Evolutionary conservation across 139 green algal genomes (phyloP), one percentile per base, ranked within the genome.

Genomic region (Deuterostichococcus epilithicus): DNA sequence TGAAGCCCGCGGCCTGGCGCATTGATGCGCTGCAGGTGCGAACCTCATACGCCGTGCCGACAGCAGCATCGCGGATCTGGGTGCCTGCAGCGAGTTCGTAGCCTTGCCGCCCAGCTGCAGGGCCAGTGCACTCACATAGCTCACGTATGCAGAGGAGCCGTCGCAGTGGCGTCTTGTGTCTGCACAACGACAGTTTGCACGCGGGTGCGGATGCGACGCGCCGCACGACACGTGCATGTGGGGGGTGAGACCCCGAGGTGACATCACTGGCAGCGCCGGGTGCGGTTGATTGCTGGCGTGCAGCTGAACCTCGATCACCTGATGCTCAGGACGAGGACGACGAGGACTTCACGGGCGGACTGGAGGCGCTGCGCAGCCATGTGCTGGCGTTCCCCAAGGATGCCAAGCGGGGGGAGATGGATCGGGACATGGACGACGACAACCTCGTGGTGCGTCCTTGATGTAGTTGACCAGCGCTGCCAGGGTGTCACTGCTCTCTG

Each of bases 1-100:
- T 91, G 80, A 91, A 92, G 86, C 91, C 91, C 10, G 87, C 90
- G 0, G 87, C 90, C 6, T 95, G 91, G 91, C 79, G 91, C 4
- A 84, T 91, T 59, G 76, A 89, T 33, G 69, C 42, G 28, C 52
- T 63, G 52, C 71, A 78, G 65, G 15, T 82, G 81, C 44, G 2
- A 13, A 6, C 39, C 26, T 13, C 35, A 34, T 13, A 2, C 68
- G 6, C 67, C 15, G 67, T 18, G 13, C 42, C 42, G 42, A 52
- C 13, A 13, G 13, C 42, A 52, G 42, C 42, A 52, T 52, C 42
- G 10, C 42, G 8, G 79, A 84, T 73, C 47, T 84, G 39, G 39
- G 32, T 22, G 72, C 28, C 3, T 13, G 13, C 35, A 45, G 66
- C 13, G 66, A 13, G n/a, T n/a, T n/a, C n/a, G n/a, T n/a, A n/a